A percentile compares a stretch with the other conserved stretches of the same genome.
Conservation (phyloP, 169 alveolate species). For the Perkinsus marinus region DNA sequence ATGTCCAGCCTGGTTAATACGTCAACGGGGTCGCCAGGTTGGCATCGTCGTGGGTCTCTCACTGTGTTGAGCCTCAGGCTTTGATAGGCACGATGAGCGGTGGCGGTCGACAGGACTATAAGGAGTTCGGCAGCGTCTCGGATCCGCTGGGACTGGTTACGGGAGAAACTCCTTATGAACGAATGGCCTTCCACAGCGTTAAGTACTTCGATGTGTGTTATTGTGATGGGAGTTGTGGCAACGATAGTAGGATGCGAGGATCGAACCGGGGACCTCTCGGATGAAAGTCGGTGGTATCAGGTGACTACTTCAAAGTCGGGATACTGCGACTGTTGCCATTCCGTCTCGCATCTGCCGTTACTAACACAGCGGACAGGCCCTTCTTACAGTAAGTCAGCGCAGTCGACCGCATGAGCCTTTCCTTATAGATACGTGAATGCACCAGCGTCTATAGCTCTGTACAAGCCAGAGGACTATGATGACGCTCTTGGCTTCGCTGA, state of each 20-base stretch:
- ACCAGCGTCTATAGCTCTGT: not conserved
- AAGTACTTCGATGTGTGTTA: not conserved
- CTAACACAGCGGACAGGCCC: not conserved
- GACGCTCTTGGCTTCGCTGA: not conserved
- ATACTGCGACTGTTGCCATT: not conserved
- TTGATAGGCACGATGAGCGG: not conserved
- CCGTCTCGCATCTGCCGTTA: not conserved
- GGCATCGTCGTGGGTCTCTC: no score
- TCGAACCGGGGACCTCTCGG: not conserved
- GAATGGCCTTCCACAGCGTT: not conserved
- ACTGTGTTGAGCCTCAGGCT: no score
- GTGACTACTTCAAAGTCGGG: not conserved
- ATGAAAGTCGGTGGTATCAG: not conserved
- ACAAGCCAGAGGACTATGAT: not conserved
- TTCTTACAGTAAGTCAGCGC: not conserved
- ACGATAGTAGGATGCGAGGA: not conserved
- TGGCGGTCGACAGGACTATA: not conserved
- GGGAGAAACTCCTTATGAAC: not conserved
- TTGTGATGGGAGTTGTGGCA: not conserved
- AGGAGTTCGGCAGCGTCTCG: not conserved
- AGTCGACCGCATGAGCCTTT: not conserved
- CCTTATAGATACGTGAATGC: not conserved
- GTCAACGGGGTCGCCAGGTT: not conserved
- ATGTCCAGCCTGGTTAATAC: not conserved
- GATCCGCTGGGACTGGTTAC: not conserved